These are phyloP conservation scores for Aquilaria sinensis DNA, from an alignment of 345 rosid genomes.

Conservation along the genomic window DNA sequence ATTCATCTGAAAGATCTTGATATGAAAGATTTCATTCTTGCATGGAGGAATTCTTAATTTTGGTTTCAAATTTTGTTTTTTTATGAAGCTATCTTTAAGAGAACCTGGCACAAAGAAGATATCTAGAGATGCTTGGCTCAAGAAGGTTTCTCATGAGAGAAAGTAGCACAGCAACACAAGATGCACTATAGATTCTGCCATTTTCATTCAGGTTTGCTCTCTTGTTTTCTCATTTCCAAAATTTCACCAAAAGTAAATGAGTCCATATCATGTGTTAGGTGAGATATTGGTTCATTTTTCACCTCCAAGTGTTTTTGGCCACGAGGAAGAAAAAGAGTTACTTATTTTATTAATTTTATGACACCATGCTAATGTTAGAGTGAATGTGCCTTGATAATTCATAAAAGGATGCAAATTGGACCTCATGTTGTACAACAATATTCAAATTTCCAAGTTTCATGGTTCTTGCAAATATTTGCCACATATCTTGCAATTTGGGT, in stretches of 20 bases:
- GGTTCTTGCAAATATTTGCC: neutral
- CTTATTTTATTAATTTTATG: constrained; percentile 1
- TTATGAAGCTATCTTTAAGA: constrained; percentile 75
- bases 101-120: constrained; percentile 89
- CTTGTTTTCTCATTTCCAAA: neutral
- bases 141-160: constrained; percentile 76
- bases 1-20: neutral
- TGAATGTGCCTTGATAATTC: no score
- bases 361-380: no score
- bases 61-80: constrained; percentile 1
- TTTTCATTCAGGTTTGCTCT: constrained; percentile 31
- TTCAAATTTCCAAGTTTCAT: neutral
- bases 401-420: no score
- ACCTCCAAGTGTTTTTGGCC: no score
- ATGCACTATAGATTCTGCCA: constrained; percentile 38
- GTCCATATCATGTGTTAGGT: no score
- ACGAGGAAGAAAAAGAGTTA: constrained; percentile 2
- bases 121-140: constrained; percentile 82
- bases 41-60: neutral
- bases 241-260: neutral
- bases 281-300: neutral
- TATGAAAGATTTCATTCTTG: neutral
- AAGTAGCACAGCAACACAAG: constrained; percentile 71
- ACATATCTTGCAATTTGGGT: neutral
- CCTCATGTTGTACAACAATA: no score